Base-by-base conservation (phyloP, 169 alveolate genomes). In the Plasmodium coatneyi region DNA sequence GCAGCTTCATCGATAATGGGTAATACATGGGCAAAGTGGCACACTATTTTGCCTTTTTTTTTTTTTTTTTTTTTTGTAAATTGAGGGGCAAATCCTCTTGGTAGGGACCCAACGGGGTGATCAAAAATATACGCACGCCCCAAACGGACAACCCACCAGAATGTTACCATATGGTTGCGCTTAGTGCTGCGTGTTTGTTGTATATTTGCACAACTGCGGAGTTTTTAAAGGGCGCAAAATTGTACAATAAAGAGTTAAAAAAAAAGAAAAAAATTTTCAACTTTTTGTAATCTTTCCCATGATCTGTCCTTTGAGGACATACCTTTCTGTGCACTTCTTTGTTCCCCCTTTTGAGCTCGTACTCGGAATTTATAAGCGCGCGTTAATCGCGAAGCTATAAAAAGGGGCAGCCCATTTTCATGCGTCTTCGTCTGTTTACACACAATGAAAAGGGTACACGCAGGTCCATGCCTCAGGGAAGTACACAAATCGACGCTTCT, bases 1-100 rank as follows among this genome's bases (percentile, higher is more conserved):
- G 92, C 52, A 71, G 52, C 39, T 84, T 84, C 41, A 84, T 84
- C 41, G 70, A 60, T 19, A 66, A 34, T 39, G 32, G 74, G 76
- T 49, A 49, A 83, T 66, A 10, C 3, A 66, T 5, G 76, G 76
- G 76, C 25, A 70, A 41, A 0, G 60, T 49, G 60, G 14, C 60
- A 49, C 60, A 12, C 60, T 49, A 49, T 49, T 49, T 49, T 49
- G 60, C 7, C 60, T 16, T 16, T 49, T 49, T 49, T 49, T 49
- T 49, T 60, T 60, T 16, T 22, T 22, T 60, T 49, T 49, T 49
- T 66, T 66, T 28, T 7, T 66, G 76, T 0, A 28, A 66, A 12
- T 25, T 66, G 30, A 2, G 14, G 36, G 76, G n/a, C 14, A 66
- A 25, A 25, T 66, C 76, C 76, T 28, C 41, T 66, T 9, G 3